Conservation (phyloP, 805 yeast species). For the Saccharomycopsis selenospora region DNA sequence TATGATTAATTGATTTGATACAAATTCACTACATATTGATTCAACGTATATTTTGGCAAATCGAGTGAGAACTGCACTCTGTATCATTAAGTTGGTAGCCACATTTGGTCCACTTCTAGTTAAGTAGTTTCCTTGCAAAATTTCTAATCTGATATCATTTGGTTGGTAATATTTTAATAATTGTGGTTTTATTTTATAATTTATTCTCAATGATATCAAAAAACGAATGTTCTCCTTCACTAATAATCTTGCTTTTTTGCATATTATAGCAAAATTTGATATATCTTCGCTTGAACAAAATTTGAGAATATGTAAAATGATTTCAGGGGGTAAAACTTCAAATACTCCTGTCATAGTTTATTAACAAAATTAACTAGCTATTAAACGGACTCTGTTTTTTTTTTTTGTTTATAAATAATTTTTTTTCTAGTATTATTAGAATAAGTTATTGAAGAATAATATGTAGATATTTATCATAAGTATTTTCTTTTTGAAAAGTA, state of each 20-base stretch:
- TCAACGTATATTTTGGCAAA: neutral
- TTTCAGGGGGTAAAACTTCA: neutral
- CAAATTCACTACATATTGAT: neutral
- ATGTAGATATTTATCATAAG: no score
- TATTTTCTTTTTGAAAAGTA: no score
- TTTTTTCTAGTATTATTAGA: no score
- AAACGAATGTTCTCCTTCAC: neutral
- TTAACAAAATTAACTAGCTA: no score
- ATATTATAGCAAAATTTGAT: neutral
- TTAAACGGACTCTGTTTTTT: no score
- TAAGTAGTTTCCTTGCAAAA: neutral
- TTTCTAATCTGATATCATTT: neutral
- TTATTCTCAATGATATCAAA: neutral
- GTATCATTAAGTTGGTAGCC: neutral
- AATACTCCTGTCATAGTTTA: neutral
- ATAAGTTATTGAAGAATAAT: no score
- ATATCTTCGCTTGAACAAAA: neutral
- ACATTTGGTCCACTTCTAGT: no score
- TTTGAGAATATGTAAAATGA: neutral
- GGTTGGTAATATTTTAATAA: neutral
- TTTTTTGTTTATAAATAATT: no score
- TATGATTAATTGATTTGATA: neutral
- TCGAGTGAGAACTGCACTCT: neutral
- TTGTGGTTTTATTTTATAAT: neutral
- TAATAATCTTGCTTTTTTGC: neutral